These are phyloP conservation scores for Phellopilus nigrolimitatus DNA, from an alignment of 1,284 basidiomycete genomes.

Conservation along the genomic window DNA sequence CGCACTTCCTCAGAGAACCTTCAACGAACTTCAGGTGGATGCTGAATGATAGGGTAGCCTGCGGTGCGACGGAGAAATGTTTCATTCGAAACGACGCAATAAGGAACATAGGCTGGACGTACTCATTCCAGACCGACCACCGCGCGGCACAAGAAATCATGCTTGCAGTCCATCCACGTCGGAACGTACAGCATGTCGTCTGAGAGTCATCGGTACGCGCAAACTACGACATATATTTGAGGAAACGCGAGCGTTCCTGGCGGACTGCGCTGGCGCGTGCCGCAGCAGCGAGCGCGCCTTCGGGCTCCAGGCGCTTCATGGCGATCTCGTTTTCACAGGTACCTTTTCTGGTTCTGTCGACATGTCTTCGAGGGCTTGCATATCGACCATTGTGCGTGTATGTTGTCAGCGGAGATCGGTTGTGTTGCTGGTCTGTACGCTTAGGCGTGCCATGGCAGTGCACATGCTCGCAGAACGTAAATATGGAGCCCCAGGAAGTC, in stretches of 20 bases:
- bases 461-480: too few species aligned
- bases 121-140: conserved; percentile 67
- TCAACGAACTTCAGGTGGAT: conserved; percentile 61
- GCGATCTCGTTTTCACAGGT: background rate
- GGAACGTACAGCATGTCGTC: conserved; percentile 61
- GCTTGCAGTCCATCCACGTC: conserved; percentile 72
- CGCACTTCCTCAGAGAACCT: conserved; percentile 57
- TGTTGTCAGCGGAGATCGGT: too few species aligned
- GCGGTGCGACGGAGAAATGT: conserved; percentile 25
- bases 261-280: background rate
- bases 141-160: conserved; percentile 58
- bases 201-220: conserved; percentile 65
- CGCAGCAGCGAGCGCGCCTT: background rate
- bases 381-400: background rate
- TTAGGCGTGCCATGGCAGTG: too few species aligned
- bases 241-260: conserved; percentile 54
- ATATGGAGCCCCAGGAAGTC: conserved; percentile 4
- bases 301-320: background rate
- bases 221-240: conserved; percentile 71
- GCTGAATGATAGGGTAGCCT: conserved; percentile 60
- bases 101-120: too few species aligned
- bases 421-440: too few species aligned
- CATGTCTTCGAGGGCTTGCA: background rate
- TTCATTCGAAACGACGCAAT: background rate
- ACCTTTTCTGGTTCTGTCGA: conserved; percentile 3